phyloP scores from a whole-genome alignment of 257 asterid species.

The Nicotiana benthamiana region DNA sequence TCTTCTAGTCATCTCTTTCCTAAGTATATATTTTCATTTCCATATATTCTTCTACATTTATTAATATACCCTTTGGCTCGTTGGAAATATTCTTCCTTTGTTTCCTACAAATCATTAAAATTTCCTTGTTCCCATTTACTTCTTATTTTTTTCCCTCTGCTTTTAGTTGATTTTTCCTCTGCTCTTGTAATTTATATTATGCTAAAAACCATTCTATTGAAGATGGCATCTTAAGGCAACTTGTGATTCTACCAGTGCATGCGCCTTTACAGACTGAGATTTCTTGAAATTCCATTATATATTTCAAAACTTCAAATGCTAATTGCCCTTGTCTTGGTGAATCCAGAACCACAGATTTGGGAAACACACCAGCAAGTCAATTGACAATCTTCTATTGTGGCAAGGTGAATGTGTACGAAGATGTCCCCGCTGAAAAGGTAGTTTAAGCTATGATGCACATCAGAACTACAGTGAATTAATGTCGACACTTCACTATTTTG shows the following conservation, averaged over 20 bases:
- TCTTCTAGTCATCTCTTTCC: background rate
- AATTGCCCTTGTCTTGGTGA: background rate
- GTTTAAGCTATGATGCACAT: background rate
- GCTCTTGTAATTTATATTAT: background rate
- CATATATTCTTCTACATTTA: background rate
- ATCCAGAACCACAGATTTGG: slow-evolving; percentile 40
- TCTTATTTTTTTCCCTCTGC: background rate
- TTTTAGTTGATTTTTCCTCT: background rate
- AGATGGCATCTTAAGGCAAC: background rate
- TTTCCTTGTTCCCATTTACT: background rate
- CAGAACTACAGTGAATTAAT: background rate
- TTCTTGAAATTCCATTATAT: background rate
- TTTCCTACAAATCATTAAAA: background rate
- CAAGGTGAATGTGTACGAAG: slow-evolving; percentile 77
- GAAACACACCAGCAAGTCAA: slow-evolving; percentile 49
- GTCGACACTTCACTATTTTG: background rate
- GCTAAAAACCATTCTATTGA: background rate
- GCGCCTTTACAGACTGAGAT: background rate
- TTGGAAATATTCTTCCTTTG: background rate
- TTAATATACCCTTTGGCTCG: background rate
- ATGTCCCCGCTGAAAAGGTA: slow-evolving; percentile 78
- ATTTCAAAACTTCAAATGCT: background rate
- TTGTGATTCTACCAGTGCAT: background rate
- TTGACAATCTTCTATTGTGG: slow-evolving; percentile 91
- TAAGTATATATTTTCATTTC: background rate